These are phyloP conservation scores for Yarrowia osloensis DNA, from an alignment of 805 yeast species.

Conservation along the genomic window DNA sequence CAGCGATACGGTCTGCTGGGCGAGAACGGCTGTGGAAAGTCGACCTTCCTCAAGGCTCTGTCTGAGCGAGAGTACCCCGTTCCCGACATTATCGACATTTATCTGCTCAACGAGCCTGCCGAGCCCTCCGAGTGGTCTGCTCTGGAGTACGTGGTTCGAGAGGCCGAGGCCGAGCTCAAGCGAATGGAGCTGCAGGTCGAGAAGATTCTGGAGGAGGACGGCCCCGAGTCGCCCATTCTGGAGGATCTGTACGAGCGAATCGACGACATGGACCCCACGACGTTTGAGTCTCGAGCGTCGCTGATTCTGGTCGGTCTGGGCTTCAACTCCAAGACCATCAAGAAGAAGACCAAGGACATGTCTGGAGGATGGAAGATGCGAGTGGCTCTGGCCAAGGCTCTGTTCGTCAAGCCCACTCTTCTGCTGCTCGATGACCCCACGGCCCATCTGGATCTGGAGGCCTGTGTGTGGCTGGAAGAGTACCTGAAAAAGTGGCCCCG, in stretches of 20 bases:
- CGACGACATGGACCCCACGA: conserved; percentile 92
- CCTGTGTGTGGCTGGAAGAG: conserved; percentile 99
- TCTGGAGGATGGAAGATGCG: conserved; percentile 99
- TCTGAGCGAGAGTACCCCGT: conserved; percentile 97
- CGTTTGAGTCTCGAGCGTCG: conserved; percentile 96
- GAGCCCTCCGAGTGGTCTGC: conserved; percentile 91
- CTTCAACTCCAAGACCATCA: conserved; percentile 81
- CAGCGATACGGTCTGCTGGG: conserved; percentile 97
- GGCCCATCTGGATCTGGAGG: conserved; percentile 98
- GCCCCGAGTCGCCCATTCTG: conserved; percentile 85
- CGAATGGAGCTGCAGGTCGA: conserved; percentile 90
- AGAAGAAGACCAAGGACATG: conserved; percentile 96
- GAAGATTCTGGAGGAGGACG: conserved; percentile 82
- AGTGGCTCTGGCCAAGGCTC: conserved; percentile 96
- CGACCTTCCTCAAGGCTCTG: conserved; percentile 87
- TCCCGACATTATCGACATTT: conserved; percentile 88
- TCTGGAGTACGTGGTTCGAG: conserved; percentile 92
- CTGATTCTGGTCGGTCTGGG: conserved; percentile 95
- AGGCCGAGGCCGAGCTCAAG: conserved; percentile 91
- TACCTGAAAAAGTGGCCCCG: conserved; percentile 93
- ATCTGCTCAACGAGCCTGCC: conserved; percentile 95
- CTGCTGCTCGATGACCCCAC: conserved; percentile 97
- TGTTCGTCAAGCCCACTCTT: conserved; percentile 96
- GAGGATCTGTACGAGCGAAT: conserved; percentile 93
- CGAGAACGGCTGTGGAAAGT: conserved; percentile 98